Conservation (phyloP, 106 monocot genomes). For the Vanilla planifolia region DNA sequence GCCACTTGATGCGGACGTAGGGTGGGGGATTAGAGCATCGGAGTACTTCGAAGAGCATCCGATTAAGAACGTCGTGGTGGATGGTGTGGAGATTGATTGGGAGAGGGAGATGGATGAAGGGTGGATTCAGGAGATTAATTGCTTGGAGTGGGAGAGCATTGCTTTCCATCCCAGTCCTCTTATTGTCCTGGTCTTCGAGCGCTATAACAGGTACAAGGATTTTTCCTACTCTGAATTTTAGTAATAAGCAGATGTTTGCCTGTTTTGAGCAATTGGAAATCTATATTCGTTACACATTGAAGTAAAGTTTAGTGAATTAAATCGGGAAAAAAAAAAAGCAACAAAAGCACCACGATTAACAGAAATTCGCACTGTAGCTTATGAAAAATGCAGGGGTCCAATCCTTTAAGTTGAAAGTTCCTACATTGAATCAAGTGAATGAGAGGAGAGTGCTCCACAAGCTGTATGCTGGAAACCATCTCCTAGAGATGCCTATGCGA, state of each 20-base stretch:
- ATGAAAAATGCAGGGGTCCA: no score
- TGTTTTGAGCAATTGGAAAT: no score
- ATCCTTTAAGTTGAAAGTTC: no score
- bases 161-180: slow-evolving; percentile 94
- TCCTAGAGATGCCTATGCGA: no score
- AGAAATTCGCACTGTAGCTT: no score
- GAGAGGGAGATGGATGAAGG: slow-evolving; percentile 90
- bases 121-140: slow-evolving; percentile 95
- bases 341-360: no score
- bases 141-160: slow-evolving; percentile 97
- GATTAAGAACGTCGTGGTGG: slow-evolving; percentile 80
- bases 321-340: no score
- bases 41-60: slow-evolving; percentile 94
- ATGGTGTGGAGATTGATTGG: slow-evolving; percentile 93
- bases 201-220: slow-evolving; percentile 1
- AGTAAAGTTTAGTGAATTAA: no score
- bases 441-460: no score
- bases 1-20: slow-evolving; percentile 89
- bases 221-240: background rate
- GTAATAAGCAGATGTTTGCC: background rate
- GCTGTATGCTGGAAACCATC: no score
- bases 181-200: slow-evolving; percentile 43
- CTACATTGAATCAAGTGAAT: no score
- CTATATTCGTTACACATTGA: no score
- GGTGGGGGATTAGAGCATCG: slow-evolving; percentile 86